Base-by-base conservation (phyloP, 2,329 filamentous ascomycete genomes). In the Sclerotiophoma versabilis region DNA sequence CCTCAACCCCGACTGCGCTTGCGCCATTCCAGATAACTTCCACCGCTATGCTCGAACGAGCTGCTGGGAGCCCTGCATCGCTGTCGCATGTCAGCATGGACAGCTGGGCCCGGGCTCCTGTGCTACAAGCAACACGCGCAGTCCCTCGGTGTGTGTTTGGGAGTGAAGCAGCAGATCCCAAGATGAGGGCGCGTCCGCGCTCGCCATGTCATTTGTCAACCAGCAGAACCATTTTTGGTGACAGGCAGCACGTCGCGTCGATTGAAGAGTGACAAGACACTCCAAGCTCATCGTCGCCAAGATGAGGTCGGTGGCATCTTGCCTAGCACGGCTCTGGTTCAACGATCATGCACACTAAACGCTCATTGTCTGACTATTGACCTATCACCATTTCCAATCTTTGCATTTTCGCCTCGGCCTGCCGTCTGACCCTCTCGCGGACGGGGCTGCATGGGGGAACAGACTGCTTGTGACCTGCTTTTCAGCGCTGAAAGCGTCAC, bases 301-400 rank as follows among this genome's bases (percentile, higher is more conserved):
- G 42, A 47, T 51, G 47, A 56, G 36, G 47, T 56, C 46, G 30
- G 53, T 38, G 53, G 53, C 47, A 54, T 34, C 8, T 23, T 30
- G 39, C 30, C 32, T 33, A 22, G 45, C 34, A 45, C 38, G 29
- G 25, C 23, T 42, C 43, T 26, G 43, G 50, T 30, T 33, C 43
- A 43, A 43, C 37, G 20, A 43, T 8, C 27, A 50, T 47, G 52
- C 52, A 47, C 47, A 42, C 52, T 56, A 56, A 38, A 56, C 42
- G 36, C 47, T 37, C 41, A 37, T 42, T 30, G 30, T 32, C 27
- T 37, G 41, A 38, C 30, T 47, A 55, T 46, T 47, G 3, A 47
- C 52, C 52, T 56, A 56, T 56, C 52, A 56, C 10, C 17, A 30
- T 36, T 17, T 41, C 33, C 22, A 41, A 12, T 4, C 3, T 55